Base-by-base conservation (phyloP, 164 flowering plant species). In the Piper longum region DNA sequence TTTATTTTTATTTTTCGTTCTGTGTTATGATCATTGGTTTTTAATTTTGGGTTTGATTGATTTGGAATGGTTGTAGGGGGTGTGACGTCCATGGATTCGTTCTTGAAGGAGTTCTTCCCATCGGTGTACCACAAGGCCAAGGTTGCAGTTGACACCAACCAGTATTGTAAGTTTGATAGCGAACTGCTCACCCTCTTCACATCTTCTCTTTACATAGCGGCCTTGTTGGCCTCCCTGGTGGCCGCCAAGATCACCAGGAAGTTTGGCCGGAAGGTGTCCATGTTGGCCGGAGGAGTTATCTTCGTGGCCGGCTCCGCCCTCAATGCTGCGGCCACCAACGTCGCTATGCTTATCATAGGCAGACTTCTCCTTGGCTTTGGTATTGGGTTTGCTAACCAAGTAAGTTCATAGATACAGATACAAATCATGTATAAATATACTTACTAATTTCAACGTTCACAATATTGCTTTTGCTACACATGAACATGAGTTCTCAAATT, bases 341-440 rank as follows among this genome's bases (percentile, higher is more conserved):
- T 79, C 4, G 59, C 60, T 3, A 63, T 77, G 71, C 75, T 77
- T 39, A 69, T 77, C 56, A 14, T 77, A 3, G 82, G 82, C 41
- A 73, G 82, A 0, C 5, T 79, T 4, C 43, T 79, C 26, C 79
- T 79, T 16, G 82, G 83, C 61, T 66, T 71, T 4, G 80, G 83
- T 7, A 75, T 79, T 16, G 83, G 83, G 8, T 79, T 74, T 43
- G 80, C 74, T 16, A 79, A 79, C 43, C 80, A 78, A 76, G 68
- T 69, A 62, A 69, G 36, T 26, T 26, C 36, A 26, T 26, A 26
- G 36, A 26, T 26, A 26, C 36, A 26, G 36, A 26, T 26, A 26
- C 36, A 26, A 26, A 26, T 26, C 36, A 26, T 26, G 36, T 26
- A 26, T 26, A 26, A 26, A 26, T 26, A 26, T 26, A 26, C 36